Evolutionary conservation across 148 eudicot species (phyloP).

Genomic region (Polygonum maritimum): DNA sequence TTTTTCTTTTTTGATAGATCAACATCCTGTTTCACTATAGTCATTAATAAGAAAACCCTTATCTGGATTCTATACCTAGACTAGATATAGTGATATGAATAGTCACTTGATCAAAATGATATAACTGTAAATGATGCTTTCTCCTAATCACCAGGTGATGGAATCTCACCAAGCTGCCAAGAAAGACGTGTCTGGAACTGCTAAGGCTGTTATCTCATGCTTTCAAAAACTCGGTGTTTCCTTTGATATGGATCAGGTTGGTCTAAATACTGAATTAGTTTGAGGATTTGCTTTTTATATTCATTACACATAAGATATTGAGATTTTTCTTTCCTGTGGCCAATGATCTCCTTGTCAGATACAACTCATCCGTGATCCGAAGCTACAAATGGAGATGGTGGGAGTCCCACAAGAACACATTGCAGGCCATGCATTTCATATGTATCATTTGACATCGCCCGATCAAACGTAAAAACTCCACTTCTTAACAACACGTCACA

Average conservation of each 20-base stretch:
- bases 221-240: conserved; percentile 82
- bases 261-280: background rate
- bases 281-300: background rate
- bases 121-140: background rate
- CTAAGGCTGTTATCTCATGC: conserved; percentile 92
- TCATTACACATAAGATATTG: too few species aligned
- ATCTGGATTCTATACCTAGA: background rate
- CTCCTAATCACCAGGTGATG: conserved; percentile 43
- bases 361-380: conserved; percentile 63
- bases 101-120: background rate
- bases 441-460: conserved; percentile 80
- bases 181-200: conserved; percentile 88
- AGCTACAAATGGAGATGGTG: conserved; percentile 71
- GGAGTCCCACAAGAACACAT: conserved; percentile 84
- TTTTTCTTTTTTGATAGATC: too few species aligned
- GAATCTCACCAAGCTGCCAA: conserved; percentile 88
- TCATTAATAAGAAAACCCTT: background rate
- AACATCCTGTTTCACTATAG: background rate
- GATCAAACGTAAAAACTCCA: conserved; percentile 58
- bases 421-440: conserved; percentile 88
- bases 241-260: conserved; percentile 66
- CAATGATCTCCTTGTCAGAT: conserved; percentile 31
- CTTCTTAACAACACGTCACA: background rate
- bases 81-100: background rate
- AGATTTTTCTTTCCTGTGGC: background rate